Base-by-base conservation (phyloP, 2,329 filamentous ascomycete species). In the Fonsecaea pedrosoi region DNA sequence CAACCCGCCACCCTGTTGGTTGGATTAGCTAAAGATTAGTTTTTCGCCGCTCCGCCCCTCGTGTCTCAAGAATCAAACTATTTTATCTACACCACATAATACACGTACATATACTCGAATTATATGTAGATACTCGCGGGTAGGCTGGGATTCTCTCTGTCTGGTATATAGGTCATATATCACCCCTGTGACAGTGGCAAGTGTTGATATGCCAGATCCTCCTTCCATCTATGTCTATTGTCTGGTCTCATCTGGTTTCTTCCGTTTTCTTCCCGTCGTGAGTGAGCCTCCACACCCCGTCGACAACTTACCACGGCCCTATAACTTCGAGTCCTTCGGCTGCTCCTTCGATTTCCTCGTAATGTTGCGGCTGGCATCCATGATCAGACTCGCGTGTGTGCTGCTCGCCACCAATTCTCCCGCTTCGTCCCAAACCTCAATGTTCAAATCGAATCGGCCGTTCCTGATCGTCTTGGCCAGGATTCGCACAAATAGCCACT, bases 401-500 rank as follows among this genome's bases (percentile, higher is more conserved):
- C 87, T 89, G 68, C 92, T 73, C 1, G 89, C 89, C 34, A 93
- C 84, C 45, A 92, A 73, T 54, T 91, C 87, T 0, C 87, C 88
- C 1, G 78, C 74, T 40, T 83, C 83, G 78, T 94, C 89, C 75
- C 89, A 77, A 2, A 94, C 79, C 34, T 88, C 78, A 25, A 94
- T 82, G 70, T 94, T 90, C 54, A 93, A 74, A 79, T 96, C 92
- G 75, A 91, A 89, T 66, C 90, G 82, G 0, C 92, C 92, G 70
- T 92, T 88, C 70, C 83, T 84, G 50, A 94, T 86, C 76, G 83
- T 80, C 78, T 92, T 93, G 4, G 87, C 83, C 62, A 85, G 82
- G 12, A 89, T 82, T 37, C 90, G 83, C 48, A 88, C 81, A 72
- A 89, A 89, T 61, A 96, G 75, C 88, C 90, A 95, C 75, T 92